Evolutionary conservation across 306 rosid genomes (phyloP).

Genomic region (Comarum palustre): DNA sequence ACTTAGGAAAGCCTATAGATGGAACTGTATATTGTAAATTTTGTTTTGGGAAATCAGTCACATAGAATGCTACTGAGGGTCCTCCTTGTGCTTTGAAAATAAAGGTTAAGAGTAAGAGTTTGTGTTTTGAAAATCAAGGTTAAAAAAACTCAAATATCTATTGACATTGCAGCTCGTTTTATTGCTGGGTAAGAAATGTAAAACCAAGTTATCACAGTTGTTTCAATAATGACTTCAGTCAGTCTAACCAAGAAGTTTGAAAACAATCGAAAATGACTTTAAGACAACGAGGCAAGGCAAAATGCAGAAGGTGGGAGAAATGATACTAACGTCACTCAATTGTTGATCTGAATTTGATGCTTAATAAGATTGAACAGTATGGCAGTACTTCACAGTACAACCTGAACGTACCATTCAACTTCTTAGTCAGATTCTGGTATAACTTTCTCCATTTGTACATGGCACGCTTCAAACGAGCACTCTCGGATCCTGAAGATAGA

Average conservation of each 20-base stretch:
- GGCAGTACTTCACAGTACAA: slow-evolving; percentile 38
- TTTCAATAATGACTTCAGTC: no score
- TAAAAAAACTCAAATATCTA: no score
- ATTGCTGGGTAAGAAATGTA: no score
- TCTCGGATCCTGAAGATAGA: slow-evolving; percentile 49
- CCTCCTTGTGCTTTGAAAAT: background rate
- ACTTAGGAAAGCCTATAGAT: slow-evolving; percentile 12
- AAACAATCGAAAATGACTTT: no score
- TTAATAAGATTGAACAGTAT: slow-evolving; percentile 23
- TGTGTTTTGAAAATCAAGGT: no score
- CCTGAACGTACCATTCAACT: slow-evolving; percentile 22
- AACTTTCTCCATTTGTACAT: slow-evolving; percentile 42
- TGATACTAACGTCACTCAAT: background rate
- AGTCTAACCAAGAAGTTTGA: no score
- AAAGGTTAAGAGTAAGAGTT: background rate
- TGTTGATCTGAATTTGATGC: slow-evolving; percentile 22
- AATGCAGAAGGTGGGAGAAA: background rate
- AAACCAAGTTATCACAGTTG: no score
- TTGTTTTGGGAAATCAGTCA: background rate
- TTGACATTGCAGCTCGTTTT: no score
- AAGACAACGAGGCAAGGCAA: no score
- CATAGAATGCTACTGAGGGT: background rate
- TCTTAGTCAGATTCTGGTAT: slow-evolving; percentile 29
- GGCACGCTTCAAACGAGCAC: slow-evolving; percentile 57
- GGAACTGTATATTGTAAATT: slow-evolving; percentile 35